Evolutionary conservation across 164 flowering plant genomes (phyloP), one percentile per base, ranked within the genome.

Genomic region (Pachysandra terminalis): DNA sequence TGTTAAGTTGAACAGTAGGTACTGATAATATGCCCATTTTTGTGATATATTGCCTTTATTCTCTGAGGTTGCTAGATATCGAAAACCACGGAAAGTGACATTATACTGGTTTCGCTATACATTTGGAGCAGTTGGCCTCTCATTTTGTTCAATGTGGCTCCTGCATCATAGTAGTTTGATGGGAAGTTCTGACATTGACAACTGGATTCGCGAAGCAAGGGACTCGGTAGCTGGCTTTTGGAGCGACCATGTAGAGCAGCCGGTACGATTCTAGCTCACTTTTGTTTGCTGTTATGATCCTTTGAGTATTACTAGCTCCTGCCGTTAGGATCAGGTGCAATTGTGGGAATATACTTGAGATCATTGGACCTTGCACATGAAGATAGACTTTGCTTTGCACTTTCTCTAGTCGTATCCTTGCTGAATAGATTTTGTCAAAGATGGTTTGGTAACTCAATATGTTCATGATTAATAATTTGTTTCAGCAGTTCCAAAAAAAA

Each of bases 161-260:
- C 69, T 92, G 61, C 84, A 87, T 40, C 99, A 92, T 74, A 95
- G 99, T 71, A 82, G 92, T 66, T 83, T 90, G 76, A 85, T 82
- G 84, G 99, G 99, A 74, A 92, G 97, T 80, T 69, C 91, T 80
- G 97, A 95, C 75, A 87, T 95, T 75, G 90, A 92, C 63, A 90
- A 90, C 67, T 95, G 99, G 99, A 80, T 95, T 75, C 80, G 70
- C 56, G 97, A 92, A 78, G 97, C 96, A 68, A 87, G 68, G 67
- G 89, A 86, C 28, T 87, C 97, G 56, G 86, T 91, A 19, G 15
- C 71, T 73, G 71, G 78, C 74, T 95, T 95, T 78, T 92, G 89
- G 85, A 87, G 73, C 59, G 96, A 92, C 62, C 99, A 95, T 69
- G 97, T 95, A 26, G 97, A 95, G 78, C 88, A 86, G 71, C 99